A percentile compares a stretch with the other conserved stretches of the same genome.
phyloP scores from a whole-genome alignment of 495 filamentous ascomycete species.

The Pseudoneurospora amorphoporcata region DNA sequence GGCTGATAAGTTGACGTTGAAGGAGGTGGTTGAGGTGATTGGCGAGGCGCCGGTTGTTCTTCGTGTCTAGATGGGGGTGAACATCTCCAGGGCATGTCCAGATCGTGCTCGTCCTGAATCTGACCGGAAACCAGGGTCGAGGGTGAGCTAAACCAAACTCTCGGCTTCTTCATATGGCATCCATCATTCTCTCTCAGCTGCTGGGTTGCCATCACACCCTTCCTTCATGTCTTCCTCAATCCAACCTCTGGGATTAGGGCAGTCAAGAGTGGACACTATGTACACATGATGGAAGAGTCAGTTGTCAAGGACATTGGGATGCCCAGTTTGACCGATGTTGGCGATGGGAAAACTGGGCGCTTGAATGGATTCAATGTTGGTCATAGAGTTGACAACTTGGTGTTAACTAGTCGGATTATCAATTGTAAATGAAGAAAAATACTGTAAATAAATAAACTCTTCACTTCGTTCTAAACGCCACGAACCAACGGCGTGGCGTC shows the following conservation, averaged over 20 bases:
- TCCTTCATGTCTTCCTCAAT: too few relatives aligned
- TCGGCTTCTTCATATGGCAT: too few relatives aligned
- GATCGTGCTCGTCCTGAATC: too few relatives aligned
- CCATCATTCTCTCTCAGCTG: too few relatives aligned
- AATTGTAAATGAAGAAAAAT: background rate
- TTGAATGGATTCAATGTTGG: background rate
- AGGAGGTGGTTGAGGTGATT: background rate
- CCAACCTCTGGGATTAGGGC: too few relatives aligned
- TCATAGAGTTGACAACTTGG: background rate
- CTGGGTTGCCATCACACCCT: too few relatives aligned
- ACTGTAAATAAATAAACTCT: background rate
- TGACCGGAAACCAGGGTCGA: too few relatives aligned
- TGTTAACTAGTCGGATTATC: background rate
- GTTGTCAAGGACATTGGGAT: too few relatives aligned
- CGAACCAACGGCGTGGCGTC: background rate
- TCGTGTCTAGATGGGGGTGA: background rate
- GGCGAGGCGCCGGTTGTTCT: background rate
- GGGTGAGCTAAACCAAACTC: too few relatives aligned
- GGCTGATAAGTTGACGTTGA: background rate
- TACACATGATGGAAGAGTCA: too few relatives aligned
- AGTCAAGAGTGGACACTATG: too few relatives aligned
- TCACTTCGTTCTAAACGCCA: rapidly evolving
- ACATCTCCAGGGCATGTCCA: background rate
- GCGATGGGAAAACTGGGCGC: background rate
- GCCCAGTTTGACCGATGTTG: too few relatives aligned